Base-by-base conservation (phyloP, 768 basidiomycete species). In the Agaricus sinodeliciosus region DNA sequence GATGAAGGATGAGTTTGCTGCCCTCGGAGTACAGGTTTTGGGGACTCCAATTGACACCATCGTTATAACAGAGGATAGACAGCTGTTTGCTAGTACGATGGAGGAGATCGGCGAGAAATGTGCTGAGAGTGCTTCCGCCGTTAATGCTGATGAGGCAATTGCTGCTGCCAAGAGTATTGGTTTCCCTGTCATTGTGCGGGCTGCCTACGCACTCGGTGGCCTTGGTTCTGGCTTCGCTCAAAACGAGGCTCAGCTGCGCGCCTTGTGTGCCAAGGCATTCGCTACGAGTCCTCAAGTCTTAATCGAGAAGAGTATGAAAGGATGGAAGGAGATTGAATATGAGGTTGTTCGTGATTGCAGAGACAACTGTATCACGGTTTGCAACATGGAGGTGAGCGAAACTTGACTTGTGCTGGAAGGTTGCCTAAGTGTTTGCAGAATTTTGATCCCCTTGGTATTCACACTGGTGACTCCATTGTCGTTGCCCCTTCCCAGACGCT, bases 271-370 rank as follows among this genome's bases (percentile, higher is more conserved):
- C 59, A 96, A 94, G 72, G 95, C 96, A 9, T 98, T 99, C 64
- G 94, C 95, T 42, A 97, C 93, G 12, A 94, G 91, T 61, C 94
- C 95, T 41, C 96, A 98, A 70, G 94, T 99, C 0, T 77, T 99
- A n/a, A 93, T 99, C 13, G 96, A 99, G 77, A 94, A 85, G 78
- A 94, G 90, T 62, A 98, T 98, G 95, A 98, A 98, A 72, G 95
- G 95, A 2, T 99, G 95, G 95, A 98, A 99, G 72, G 95, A 99
- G 75, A 95, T 99, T 59, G 95, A 99, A 73, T 99, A 99, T 61
- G 95, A 99, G 66, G 95, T 99, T 46, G 95, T 98, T 9, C 80
- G 95, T 55, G 95, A 99, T 69, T 97, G 94, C 72, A 79, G 90
- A 57, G 91, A 98, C 65, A 99, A 99, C 66, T 98, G 95, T 66